phyloP scores from a whole-genome alignment of 2,329 filamentous ascomycete species.

The Epichloe sp. region DNA sequence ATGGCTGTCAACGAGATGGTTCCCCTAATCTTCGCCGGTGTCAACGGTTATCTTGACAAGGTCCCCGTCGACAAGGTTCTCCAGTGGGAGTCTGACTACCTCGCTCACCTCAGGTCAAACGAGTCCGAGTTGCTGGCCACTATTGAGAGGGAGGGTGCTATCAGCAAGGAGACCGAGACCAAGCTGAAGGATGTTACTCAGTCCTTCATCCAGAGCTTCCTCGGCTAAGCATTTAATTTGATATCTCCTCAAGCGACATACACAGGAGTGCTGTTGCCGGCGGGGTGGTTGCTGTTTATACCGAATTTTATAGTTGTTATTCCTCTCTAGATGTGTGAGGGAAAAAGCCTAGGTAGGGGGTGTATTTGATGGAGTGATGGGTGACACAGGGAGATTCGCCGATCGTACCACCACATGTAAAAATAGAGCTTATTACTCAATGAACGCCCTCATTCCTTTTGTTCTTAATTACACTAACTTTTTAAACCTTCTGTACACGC shows the following conservation, averaged over 20 bases:
- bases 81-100: constrained; percentile 88
- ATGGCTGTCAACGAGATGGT: constrained; percentile 99
- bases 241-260: constrained; percentile 17
- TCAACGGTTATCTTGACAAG: constrained; percentile 86
- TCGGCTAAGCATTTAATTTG: constrained; percentile 32
- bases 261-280: constrained; percentile 17
- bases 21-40: constrained; percentile 96
- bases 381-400: constrained; percentile 31
- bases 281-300: constrained; percentile 37
- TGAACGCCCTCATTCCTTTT: constrained; percentile 49
- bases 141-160: constrained; percentile 89
- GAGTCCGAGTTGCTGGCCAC: constrained; percentile 69
- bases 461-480: constrained; percentile 22
- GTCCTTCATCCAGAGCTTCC: constrained; percentile 91
- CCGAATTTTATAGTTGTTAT: constrained; percentile 25
- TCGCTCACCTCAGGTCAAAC: constrained; percentile 82
- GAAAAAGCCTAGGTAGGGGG: constrained; percentile 26
- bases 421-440: constrained; percentile 49
- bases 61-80: constrained; percentile 88
- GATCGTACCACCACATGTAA: constrained; percentile 45
- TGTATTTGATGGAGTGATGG: constrained; percentile 34
- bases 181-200: constrained; percentile 65
- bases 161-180: constrained; percentile 87
- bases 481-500: background rate
- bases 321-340: constrained; percentile 30